Evolutionary conservation across 1,284 basidiomycete genomes (phyloP), one percentile per base, ranked within the genome.

Genomic region (Acaromyces ingoldii): DNA sequence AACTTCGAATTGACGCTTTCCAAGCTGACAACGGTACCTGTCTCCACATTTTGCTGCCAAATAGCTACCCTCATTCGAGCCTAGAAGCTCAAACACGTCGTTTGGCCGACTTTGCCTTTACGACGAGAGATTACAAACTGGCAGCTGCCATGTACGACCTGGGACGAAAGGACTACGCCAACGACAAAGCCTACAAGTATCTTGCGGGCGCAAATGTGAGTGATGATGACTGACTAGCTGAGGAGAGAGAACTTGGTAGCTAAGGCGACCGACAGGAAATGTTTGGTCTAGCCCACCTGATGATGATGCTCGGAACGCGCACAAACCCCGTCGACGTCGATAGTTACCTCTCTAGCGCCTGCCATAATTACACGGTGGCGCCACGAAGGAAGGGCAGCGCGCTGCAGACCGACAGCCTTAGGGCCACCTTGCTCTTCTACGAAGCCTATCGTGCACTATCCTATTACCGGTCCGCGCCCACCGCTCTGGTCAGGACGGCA

Each of bases 51-150:
- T 34, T n/a, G 31, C 17, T n/a, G 10, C 17, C 10, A 10, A 21
- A 17, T 51, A 78, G 78, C 60, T 82, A 81, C 59, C 78, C 78
- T 0, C 70, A 72, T 41, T 63, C 61, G 19, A 66, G 80, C 1
- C 71, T 78, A 25, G 79, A 80, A 57, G 76, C 79, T 0, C 75
- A 80, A 24, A 78, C 79, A 0, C 72, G 81, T 6, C 76, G 93
- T n/a, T 79, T 98, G 1, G 93, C 91, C 7, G 95, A 99, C 75
- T 92, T 97, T 76, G 86, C 91, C 1, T 95, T 95, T 43, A 85
- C 93, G 63, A 79, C 96, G 0, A 85, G 89, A 1, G 93, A 98
- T 78, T 85, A 86, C 74, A 89, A 88, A 62, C 81, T 93, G 34
- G 93, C 93, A 0, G 80, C 83, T 1, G 78, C 79, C 13, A 84